phyloP scores from a whole-genome alignment of 148 eudicot genomes.

The Fagopyrum esculentum region DNA sequence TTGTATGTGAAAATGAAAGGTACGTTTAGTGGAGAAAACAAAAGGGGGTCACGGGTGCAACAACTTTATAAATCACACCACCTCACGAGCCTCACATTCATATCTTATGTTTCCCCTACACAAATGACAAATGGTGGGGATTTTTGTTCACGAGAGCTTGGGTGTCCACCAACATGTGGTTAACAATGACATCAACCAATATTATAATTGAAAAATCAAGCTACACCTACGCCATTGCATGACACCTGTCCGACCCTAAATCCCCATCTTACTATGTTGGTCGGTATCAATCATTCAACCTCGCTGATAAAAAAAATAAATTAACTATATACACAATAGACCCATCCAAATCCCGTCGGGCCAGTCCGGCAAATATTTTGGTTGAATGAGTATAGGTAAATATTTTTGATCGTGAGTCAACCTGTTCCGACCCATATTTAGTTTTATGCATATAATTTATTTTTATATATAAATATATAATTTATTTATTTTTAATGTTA shows the following conservation, averaged over 20 bases:
- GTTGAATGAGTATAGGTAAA: no score
- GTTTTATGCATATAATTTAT: no score
- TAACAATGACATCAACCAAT: neutral
- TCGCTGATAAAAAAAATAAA: no score
- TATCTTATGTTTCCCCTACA: neutral
- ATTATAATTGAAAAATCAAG: neutral
- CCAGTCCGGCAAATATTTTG: no score
- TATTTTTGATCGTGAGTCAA: no score
- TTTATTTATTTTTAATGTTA: no score
- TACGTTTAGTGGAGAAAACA: neutral
- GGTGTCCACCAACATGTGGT: neutral
- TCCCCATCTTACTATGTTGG: neutral
- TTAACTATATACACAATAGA: no score
- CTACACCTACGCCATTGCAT: neutral
- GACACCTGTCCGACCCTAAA: neutral
- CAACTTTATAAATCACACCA: neutral
- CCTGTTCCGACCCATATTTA: no score
- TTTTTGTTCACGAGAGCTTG: no score
- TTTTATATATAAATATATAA: no score
- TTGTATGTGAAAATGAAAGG: neutral
- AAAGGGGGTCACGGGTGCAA: slow-evolving; percentile 2
- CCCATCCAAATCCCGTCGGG: no score
- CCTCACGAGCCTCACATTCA: slow-evolving; percentile 1
- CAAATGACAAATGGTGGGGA: no score
- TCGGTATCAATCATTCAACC: neutral